These are phyloP conservation scores for Ostreobium quekettii DNA, from an alignment of 139 green algal species.

Conservation along the genomic window DNA sequence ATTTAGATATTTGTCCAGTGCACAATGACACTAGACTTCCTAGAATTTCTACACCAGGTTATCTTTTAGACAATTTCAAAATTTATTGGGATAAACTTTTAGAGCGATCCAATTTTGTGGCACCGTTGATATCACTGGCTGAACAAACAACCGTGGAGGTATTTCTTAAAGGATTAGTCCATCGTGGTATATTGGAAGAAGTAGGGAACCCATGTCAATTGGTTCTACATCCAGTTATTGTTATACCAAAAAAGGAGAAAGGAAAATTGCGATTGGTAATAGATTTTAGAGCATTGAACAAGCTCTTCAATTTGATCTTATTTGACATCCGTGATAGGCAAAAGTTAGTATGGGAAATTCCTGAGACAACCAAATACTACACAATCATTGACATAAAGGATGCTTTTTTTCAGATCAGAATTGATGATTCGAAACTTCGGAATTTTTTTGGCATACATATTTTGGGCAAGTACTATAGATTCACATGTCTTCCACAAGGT, in stretches of 20 bases:
- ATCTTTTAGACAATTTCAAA: neutral
- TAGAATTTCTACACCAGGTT: neutral
- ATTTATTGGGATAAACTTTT: neutral
- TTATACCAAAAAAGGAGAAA: neutral
- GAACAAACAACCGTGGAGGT: neutral
- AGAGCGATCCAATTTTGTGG: neutral
- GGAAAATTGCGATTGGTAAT: neutral
- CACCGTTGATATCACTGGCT: neutral
- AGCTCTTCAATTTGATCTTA: neutral
- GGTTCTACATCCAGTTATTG: neutral
- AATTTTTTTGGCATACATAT: neutral
- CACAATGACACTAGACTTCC: neutral
- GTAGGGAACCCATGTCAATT: neutral
- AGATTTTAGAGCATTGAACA: conserved; percentile 1
- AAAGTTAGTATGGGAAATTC: neutral
- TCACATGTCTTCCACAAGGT: neutral
- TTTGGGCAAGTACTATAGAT: neutral
- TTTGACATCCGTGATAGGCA: neutral
- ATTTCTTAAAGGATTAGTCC: neutral
- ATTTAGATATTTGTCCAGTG: neutral
- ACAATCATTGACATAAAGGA: neutral
- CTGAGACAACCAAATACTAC: neutral
- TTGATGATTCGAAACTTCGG: neutral
- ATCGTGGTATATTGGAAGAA: neutral
- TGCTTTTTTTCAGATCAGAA: conserved; percentile 5